Conservation (phyloP, 257 asterid genomes). For the Plantago major region DNA sequence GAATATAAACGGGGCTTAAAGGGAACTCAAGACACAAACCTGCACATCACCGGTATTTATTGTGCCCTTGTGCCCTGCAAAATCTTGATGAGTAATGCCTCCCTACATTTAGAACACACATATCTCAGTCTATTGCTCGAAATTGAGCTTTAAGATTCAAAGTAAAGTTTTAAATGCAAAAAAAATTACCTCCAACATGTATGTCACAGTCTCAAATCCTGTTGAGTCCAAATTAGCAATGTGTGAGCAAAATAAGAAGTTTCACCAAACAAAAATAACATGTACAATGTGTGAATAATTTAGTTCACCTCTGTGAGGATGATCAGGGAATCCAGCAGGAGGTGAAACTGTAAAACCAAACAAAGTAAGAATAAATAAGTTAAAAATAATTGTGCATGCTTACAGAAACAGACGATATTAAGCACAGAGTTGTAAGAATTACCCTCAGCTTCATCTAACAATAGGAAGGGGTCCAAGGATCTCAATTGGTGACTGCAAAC, state of each 20-base stretch:
- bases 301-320: conserved; percentile 84
- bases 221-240: conserved; percentile 10
- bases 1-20: too few species aligned
- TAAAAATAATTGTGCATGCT: background rate
- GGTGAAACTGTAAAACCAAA: conserved; percentile 57
- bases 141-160: too few species aligned
- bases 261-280: background rate
- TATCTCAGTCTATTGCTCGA: too few species aligned
- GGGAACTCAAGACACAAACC: too few species aligned
- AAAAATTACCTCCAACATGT: conserved; percentile 70
- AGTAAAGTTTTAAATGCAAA: too few species aligned
- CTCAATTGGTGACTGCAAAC: conserved; percentile 59
- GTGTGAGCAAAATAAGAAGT: background rate
- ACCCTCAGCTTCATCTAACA: conserved; percentile 88
- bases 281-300: background rate
- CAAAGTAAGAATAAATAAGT: background rate
- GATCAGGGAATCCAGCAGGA: conserved; percentile 98
- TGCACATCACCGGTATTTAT: conserved; percentile 68
- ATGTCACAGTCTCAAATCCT: conserved; percentile 97
- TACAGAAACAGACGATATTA: background rate
- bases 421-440: conserved; percentile 12
- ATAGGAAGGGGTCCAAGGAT: conserved; percentile 82
- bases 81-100: conserved; percentile 70
- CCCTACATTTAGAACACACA: conserved; percentile 40
- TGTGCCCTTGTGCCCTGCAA: conserved; percentile 78